These are phyloP conservation scores for Arachnomyces sp. DNA, from an alignment of 2,329 filamentous ascomycete species.

Conservation along the genomic window DNA sequence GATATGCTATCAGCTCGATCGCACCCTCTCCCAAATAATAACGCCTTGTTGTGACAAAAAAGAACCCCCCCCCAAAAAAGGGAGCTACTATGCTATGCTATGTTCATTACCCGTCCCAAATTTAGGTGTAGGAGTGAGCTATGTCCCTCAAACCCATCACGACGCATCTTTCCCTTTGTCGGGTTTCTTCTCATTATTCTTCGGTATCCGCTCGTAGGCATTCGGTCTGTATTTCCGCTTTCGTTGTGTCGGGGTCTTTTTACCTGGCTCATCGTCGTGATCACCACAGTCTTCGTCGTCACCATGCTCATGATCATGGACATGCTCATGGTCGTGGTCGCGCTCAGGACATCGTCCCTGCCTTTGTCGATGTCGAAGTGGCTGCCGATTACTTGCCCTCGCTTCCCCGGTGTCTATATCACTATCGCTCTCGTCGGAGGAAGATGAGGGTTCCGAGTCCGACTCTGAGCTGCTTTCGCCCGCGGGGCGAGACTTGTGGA, in stretches of 20 bases:
- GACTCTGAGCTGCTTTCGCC: slow-evolving; percentile 67
- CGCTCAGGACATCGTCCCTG: slow-evolving; percentile 10
- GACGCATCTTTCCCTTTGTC: neutral
- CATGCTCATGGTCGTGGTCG: slow-evolving; percentile 13
- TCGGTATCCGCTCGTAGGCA: slow-evolving; percentile 41
- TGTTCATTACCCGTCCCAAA: slow-evolving; percentile 3
- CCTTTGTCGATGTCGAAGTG: slow-evolving; percentile 9
- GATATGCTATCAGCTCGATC: too few species aligned
- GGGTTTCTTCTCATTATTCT: slow-evolving; percentile 9
- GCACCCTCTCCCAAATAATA: too few species aligned
- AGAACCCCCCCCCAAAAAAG: too few species aligned
- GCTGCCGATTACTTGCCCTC: slow-evolving; percentile 15
- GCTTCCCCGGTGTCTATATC: slow-evolving; percentile 22
- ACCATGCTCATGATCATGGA: slow-evolving; percentile 13
- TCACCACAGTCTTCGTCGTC: neutral
- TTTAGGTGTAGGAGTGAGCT: neutral
- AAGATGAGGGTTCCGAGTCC: slow-evolving; percentile 45
- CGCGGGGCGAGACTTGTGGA: slow-evolving; percentile 72
- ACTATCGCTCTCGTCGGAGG: slow-evolving; percentile 36
- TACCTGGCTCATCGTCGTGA: slow-evolving; percentile 1
- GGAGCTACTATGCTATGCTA: neutral
- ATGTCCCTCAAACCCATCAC: neutral
- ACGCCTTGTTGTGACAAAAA: too few species aligned
- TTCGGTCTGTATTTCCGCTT: slow-evolving; percentile 34
- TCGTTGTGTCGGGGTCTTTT: slow-evolving; percentile 20